Evolutionary conservation across 768 basidiomycete species (phyloP), one percentile per base, ranked within the genome.

Genomic region (Albatrellus ellisii): DNA sequence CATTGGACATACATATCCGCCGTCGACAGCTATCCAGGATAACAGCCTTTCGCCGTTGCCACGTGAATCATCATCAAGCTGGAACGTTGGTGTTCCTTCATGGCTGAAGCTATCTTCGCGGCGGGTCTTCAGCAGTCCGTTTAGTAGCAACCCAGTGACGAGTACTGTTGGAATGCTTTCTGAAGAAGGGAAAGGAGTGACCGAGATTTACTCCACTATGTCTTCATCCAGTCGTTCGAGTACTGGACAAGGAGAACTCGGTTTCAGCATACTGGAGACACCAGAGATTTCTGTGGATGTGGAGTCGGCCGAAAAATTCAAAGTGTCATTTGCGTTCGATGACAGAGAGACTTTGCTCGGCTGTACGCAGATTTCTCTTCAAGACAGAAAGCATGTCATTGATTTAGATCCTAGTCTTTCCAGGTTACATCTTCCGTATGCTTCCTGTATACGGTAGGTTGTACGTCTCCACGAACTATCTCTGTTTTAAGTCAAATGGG

Each of bases 401-500:
- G 41, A 24, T 41, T 50, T 8, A 56, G 22, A 8, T 26, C 46
- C 18, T 33, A 98, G 94, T 87, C 54, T 89, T 94, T 56, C 76
- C 87, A 31, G 90, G 90, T 8, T 95, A 88, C 58, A 67, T 98
- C 32, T 89, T 79, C 61, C 72, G 94, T 43, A 68, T 94, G 20
- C 59, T 99, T n/a, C 94, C 95, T 0, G 72, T 94, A 10, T 83
- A 70, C 46, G 94, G 94, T 6, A 73, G 81, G 39, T 70, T 97
- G 22, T 97, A 84, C 55, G 73, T 98, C 46, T 94, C 94, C n/a
- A 78, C 75, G 9, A 89, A 86, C 59, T 82, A 76, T 58, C 83
- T 98, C 59, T 95, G 90, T 62, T 99, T 98, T 73, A 86, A 88
- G 55, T 90, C 92, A 4, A 83, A 75, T 32, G 77, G 88, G 4